These are phyloP conservation scores for Moricandia arvensis DNA, from an alignment of 345 rosid genomes.

Conservation along the genomic window DNA sequence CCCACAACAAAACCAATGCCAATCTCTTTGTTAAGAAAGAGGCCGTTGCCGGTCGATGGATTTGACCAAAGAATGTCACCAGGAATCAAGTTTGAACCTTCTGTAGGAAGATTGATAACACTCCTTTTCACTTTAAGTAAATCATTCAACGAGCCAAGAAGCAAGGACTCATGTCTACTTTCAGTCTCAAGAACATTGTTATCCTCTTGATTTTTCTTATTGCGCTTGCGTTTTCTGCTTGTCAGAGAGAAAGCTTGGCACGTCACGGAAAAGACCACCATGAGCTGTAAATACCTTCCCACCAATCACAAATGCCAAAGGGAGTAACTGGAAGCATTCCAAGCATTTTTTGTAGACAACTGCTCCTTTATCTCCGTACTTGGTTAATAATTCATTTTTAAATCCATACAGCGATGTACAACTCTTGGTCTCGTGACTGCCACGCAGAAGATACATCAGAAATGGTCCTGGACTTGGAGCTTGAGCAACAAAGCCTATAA, in stretches of 20 bases:
- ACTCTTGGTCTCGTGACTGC: conserved; percentile 36
- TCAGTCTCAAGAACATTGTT: conserved; percentile 23
- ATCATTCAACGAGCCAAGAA: conserved; percentile 38
- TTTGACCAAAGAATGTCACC: conserved; percentile 45
- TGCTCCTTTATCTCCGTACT: conserved; percentile 41
- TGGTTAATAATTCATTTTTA: conserved; percentile 34
- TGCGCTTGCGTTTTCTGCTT: conserved; percentile 37
- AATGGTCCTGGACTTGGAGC: conserved; percentile 32
- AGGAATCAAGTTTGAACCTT: conserved; percentile 39
- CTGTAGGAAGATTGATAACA: conserved; percentile 31
- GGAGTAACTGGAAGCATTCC: conserved; percentile 42
- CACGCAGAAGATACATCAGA: conserved; percentile 37
- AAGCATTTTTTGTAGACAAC: conserved; percentile 38
- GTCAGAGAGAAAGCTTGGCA: conserved; percentile 33
- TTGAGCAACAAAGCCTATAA: conserved; percentile 33
- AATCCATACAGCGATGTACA: conserved; percentile 39
- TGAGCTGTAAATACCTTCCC: conserved; percentile 40
- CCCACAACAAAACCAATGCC: conserved; percentile 43
- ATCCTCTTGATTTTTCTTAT: conserved; percentile 34
- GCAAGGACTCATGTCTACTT: conserved; percentile 11
- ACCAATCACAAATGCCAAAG: conserved; percentile 39
- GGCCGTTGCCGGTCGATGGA: conserved; percentile 29
- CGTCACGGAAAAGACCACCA: conserved; percentile 41
- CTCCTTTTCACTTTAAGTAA: conserved; percentile 37
- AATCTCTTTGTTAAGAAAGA: conserved; percentile 35